Evolutionary conservation across 208 protist species (phyloP), one percentile per base, ranked within the genome.

Genomic region (Crithidia brevicula): DNA sequence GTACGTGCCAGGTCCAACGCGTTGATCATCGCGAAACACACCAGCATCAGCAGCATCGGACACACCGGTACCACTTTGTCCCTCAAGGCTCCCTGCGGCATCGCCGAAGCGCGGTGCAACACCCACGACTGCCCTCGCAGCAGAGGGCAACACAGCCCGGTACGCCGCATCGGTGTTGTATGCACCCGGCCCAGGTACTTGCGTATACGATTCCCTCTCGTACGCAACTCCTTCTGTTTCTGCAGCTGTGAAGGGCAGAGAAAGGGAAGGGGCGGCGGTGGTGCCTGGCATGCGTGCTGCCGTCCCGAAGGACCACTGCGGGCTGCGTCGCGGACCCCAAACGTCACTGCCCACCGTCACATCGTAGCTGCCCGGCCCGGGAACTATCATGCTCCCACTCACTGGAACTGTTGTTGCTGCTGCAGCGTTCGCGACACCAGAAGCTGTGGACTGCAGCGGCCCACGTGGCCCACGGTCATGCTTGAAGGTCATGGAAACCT

Each of bases 301-400:
- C 2, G 70, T 85, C 10, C 77, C 56, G 34, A 74, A 79, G 30
- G 53, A 50, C 57, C 67, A 79, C 67, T 66, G 61, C 54, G 68
- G 69, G 42, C 62, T 68, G 52, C 61, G 61, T 34, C 54, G 69
- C 30, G 16, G 47, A 4, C 53, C 31, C 61, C 61, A 68, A 16
- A 43, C 33, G 7, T 63, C 60, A 11, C 46, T n/a, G n/a, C n/a
- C 46, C 43, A 25, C 2, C 27, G 15, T 30, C 34, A 69, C 62
- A 52, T 75, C 69, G 56, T 88, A 88, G 36, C 66, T 72, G 16
- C 75, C 82, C 4, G 82, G 82, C 3, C 82, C 82, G 16, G 82
- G 82, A 47, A 61, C 10, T 22, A 36, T n/a, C 27, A 54, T 54
- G 60, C 25, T 33, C 65, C 53, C 16, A 25, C 9, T 45, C 22